Conservation (phyloP, 2,329 filamentous ascomycete genomes). For the Penicillium polonicum region DNA sequence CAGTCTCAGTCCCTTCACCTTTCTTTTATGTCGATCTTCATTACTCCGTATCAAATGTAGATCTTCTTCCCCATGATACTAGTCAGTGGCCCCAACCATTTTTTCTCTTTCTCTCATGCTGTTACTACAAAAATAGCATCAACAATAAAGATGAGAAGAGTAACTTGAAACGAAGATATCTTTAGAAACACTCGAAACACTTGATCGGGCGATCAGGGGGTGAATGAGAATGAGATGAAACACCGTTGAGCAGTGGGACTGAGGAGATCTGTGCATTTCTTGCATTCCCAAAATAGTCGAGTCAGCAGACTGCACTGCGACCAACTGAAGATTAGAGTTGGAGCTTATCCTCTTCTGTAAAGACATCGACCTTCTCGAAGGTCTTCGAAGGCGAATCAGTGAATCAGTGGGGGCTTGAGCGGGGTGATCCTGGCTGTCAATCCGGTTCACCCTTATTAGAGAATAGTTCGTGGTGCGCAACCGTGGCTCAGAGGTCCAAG, state of each 20-base stretch:
- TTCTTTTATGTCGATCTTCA: not conserved
- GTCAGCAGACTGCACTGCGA: conserved; percentile 8
- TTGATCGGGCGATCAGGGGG: conserved; percentile 1
- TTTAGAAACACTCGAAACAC: conserved; percentile 12
- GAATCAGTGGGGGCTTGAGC: not conserved
- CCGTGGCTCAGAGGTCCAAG: conserved; percentile 12
- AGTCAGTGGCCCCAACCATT: not conserved
- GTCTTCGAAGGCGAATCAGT: not conserved
- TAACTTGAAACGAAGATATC: conserved; percentile 14
- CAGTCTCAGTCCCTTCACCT: not conserved
- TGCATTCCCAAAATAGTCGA: not conserved
- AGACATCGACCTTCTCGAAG: conserved; percentile 4
- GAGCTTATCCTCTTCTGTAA: conserved; percentile 3
- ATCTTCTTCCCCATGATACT: not conserved
- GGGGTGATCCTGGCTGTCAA: conserved; percentile 15
- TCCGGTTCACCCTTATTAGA: conserved; percentile 5
- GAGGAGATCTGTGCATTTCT: not conserved
- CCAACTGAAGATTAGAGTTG: not conserved
- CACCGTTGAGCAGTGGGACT: conserved; percentile 8
- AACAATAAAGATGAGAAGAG: conserved; percentile 6
- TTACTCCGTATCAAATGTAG: not conserved
- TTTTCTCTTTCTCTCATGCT: not conserved
- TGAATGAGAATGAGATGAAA: conserved; percentile 5
- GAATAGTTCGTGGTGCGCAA: not conserved
- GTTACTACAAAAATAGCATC: conserved; percentile 5